Percentiles rank a stretch among this genome's conserved stretches.
Evolutionary conservation across 2,329 filamentous ascomycete genomes (phyloP).

Genomic region (Tricladium varicosporioides): DNA sequence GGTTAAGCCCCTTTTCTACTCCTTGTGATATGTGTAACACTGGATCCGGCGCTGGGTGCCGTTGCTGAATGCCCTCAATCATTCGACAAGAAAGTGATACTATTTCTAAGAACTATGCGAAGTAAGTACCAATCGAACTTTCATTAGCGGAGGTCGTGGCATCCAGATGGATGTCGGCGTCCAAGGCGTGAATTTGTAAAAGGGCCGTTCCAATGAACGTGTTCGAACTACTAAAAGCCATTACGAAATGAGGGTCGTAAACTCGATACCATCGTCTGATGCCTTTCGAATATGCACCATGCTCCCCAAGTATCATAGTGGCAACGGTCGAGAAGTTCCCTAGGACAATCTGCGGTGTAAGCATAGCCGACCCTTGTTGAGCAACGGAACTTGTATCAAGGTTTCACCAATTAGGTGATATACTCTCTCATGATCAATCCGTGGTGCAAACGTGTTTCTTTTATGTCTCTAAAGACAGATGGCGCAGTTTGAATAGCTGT

Average conservation of each 20-base stretch:
- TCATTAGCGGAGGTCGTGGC: slow-evolving; percentile 51
- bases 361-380: slow-evolving; percentile 12
- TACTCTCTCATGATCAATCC: slow-evolving; percentile 15
- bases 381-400: slow-evolving; percentile 6
- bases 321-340: not conserved
- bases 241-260: slow-evolving; percentile 2
- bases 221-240: not conserved
- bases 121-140: slow-evolving; percentile 52
- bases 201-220: slow-evolving; percentile 1
- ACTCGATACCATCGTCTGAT: slow-evolving; percentile 3
- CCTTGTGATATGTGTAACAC: slow-evolving; percentile 6
- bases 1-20: slow-evolving; percentile 3
- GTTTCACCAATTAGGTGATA: slow-evolving; percentile 15
- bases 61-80: slow-evolving; percentile 31
- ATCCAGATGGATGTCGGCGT: slow-evolving; percentile 10
- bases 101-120: slow-evolving; percentile 49
- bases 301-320: too few relatives aligned
- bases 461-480: slow-evolving; percentile 4
- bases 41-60: not conserved
- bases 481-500: slow-evolving; percentile 12
- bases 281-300: too few relatives aligned
- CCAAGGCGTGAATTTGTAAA: slow-evolving; percentile 9
- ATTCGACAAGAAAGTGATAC: slow-evolving; percentile 55
- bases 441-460: slow-evolving; percentile 14
- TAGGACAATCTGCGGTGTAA: slow-evolving; percentile 6